phyloP scores from a whole-genome alignment of 2,329 filamentous ascomycete genomes.

The Neurospora crassa region DNA sequence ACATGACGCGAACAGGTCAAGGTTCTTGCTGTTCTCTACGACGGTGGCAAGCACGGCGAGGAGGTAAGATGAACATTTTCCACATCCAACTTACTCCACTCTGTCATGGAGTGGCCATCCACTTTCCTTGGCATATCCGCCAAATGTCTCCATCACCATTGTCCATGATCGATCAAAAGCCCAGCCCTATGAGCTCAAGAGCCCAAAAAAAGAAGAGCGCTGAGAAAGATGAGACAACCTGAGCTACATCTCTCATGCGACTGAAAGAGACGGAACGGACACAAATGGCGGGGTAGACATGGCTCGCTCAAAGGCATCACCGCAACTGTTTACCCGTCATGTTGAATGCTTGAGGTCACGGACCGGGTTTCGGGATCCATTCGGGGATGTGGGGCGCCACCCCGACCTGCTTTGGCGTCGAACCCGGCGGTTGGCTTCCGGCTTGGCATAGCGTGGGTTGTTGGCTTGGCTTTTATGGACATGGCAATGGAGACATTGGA shows the following conservation, averaged over 20 bases:
- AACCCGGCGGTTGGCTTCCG: not conserved
- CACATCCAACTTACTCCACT: conserved; percentile 5
- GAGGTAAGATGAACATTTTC: conserved; percentile 47
- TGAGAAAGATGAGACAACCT: not conserved
- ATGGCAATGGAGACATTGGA: not conserved
- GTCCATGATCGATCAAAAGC: not conserved
- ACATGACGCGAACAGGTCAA: conserved; percentile 64
- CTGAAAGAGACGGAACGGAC: not conserved
- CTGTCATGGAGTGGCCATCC: conserved; percentile 1
- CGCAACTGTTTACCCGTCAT: not conserved
- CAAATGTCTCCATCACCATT: not conserved
- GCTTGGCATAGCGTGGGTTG: not conserved
- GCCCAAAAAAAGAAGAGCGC: not conserved
- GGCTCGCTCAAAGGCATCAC: not conserved
- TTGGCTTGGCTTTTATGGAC: not conserved
- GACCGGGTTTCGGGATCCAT: not conserved
- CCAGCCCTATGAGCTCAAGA: not conserved
- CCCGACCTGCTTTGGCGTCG: not conserved
- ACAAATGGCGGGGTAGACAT: not conserved
- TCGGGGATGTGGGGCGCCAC: not conserved
- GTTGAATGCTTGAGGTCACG: not conserved
- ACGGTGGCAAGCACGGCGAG: conserved; percentile 80
- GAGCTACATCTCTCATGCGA: not conserved
- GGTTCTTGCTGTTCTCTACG: conserved; percentile 89
- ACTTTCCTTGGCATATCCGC: not conserved